Evolutionary conservation across 163 green algal species (phyloP), one percentile per base, ranked within the genome.

Genomic region (Chlorella variabilis): DNA sequence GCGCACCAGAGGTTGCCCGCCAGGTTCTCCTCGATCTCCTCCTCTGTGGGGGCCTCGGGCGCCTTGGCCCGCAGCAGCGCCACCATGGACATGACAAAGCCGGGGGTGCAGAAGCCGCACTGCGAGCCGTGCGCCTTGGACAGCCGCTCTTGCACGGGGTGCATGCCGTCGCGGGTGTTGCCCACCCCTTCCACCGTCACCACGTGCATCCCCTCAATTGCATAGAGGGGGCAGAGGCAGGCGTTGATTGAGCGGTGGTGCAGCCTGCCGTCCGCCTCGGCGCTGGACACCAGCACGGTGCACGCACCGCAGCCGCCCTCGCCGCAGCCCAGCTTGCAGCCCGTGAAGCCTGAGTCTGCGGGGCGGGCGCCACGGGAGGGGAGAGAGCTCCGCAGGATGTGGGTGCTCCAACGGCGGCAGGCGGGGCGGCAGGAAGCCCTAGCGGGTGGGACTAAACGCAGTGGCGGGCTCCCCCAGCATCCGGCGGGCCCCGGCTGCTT

Each of bases 41-140:
- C 71, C 83, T 97, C 90, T 4, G 84, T 94, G 17, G 96, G 95
- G 17, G 81, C 74, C 66, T 90, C 69, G 34, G 84, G 68, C 17
- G 81, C 54, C 54, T 87, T 91, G 29, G 75, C 86, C 13, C 95
- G 83, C 73, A 99, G 91, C 83, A 99, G 88, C 13, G 87, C 77
- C 77, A 98, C 98, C 96, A 99, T 99, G 80, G 79, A 92, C 97
- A 99, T 99, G 2, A 99, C 96, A 87, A 99, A 99, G 25, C 96
- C 96, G 15, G 96, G 97, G 6, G 96, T 99, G 92, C 96, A 99
- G 89, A 99, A 99, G 34, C 97, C 96, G 86, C 96, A 99, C 89
- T 99, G 96, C 2, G 88, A 96, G 73, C 96, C 96, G 87, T 99
- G 96, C 29, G 95, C 90, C n/a, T 91, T 88, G 31, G 95, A 90